Percentiles rank a stretch among this genome's conserved stretches.
These are phyloP conservation scores for Diaporthe humulicola DNA, from an alignment of 2,329 filamentous ascomycete species.

Conservation along the genomic window DNA sequence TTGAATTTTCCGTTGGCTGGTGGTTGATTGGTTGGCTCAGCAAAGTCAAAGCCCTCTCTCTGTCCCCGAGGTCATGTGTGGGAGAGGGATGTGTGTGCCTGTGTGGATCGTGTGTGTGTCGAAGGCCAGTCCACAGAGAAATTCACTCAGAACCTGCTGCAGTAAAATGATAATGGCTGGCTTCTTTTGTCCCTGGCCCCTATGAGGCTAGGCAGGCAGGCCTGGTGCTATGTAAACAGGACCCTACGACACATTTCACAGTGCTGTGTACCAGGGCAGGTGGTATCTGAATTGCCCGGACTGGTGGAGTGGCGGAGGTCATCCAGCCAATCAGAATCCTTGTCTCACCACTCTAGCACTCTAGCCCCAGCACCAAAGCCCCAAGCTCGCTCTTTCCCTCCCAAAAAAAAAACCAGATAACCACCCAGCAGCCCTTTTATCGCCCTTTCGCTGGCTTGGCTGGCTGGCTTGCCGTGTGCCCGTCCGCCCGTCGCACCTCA, in stretches of 20 bases:
- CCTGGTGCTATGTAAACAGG: background rate
- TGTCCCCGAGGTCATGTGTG: background rate
- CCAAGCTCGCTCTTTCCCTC: constrained; percentile 36
- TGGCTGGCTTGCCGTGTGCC: background rate
- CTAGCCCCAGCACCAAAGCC: background rate
- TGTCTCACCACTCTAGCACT: background rate
- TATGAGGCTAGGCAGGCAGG: background rate
- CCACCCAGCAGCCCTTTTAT: constrained; percentile 19
- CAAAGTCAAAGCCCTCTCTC: background rate
- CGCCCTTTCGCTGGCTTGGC: background rate
- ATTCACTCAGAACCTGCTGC: background rate
- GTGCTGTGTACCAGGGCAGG: background rate
- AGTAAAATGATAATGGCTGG: background rate
- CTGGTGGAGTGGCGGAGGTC: background rate
- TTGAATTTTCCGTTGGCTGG: background rate
- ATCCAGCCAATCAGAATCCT: constrained; percentile 9
- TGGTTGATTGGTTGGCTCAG: constrained; percentile 1
- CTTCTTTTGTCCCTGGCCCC: background rate
- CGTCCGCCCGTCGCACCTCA: constrained; percentile 21
- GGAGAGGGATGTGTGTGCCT: background rate
- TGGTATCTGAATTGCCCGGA: background rate
- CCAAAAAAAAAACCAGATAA: constrained; percentile 14
- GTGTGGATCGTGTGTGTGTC: background rate
- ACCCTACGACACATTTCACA: background rate
- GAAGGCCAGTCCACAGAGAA: background rate